Conservation (phyloP, 1,139 yeast species). For the Blastobotrys illinoisensis region DNA sequence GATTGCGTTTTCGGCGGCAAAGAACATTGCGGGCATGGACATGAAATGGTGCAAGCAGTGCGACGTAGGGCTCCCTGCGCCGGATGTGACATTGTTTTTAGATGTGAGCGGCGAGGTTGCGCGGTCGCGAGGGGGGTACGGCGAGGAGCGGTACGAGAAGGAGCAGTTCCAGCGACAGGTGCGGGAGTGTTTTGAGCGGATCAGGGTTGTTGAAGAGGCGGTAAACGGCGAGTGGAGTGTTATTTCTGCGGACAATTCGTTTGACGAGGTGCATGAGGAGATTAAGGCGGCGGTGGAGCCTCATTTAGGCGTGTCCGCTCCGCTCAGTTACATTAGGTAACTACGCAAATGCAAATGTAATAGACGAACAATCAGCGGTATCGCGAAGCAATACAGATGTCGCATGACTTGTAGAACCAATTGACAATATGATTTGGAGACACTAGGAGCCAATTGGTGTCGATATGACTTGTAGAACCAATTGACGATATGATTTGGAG, state of each 20-base stretch:
- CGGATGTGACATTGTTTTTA: conserved; percentile 77
- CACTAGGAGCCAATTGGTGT: no score
- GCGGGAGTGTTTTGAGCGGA: conserved; percentile 48
- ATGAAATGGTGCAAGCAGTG: conserved; percentile 73
- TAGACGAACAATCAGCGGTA: no score
- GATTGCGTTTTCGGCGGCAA: conserved; percentile 88
- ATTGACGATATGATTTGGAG: no score
- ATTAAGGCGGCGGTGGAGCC: conserved; percentile 18
- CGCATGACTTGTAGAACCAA: no score
- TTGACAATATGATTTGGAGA: no score
- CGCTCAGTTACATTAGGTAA: no score
- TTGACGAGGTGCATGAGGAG: conserved; percentile 47
- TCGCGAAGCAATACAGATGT: no score
- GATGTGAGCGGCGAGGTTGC: conserved; percentile 51
- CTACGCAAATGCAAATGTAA: no score
- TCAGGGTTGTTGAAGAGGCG: conserved; percentile 33
- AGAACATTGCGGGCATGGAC: conserved; percentile 45
- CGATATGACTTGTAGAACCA: no score
- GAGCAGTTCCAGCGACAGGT: conserved; percentile 68
- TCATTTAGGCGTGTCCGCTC: neutral
- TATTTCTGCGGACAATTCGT: conserved; percentile 57
- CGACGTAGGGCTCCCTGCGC: conserved; percentile 80
- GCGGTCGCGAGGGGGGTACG: conserved; percentile 70
- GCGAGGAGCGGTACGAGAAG: conserved; percentile 85
- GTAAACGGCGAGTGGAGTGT: conserved; percentile 37